Evolutionary conservation across 352 stramenopile species (phyloP).

Genomic region (Phytophthora sansomeana): DNA sequence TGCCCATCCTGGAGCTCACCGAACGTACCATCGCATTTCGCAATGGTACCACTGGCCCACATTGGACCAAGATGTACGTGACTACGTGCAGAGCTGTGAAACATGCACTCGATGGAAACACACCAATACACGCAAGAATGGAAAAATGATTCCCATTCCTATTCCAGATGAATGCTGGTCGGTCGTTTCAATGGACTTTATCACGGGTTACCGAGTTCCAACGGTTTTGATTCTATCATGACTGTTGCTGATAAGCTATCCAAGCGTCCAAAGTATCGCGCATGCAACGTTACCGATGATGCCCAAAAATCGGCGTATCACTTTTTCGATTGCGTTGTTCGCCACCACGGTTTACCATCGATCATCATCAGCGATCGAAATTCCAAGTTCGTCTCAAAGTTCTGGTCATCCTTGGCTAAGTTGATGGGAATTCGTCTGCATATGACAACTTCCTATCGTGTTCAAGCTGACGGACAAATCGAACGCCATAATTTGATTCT

Average conservation of each 20-base stretch:
- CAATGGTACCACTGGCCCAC: slow-evolving; percentile 21
- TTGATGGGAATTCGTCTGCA: too few species aligned
- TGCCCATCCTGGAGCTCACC: slow-evolving; percentile 14
- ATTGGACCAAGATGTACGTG: slow-evolving; percentile 10
- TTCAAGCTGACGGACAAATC: too few species aligned
- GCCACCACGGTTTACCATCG: too few species aligned
- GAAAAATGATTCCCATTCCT: slow-evolving; percentile 35
- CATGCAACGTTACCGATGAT: too few species aligned
- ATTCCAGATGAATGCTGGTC: slow-evolving; percentile 29
- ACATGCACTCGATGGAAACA: slow-evolving; percentile 35
- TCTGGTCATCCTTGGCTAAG: too few species aligned
- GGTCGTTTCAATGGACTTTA: slow-evolving; percentile 39
- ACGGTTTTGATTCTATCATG: slow-evolving; percentile 33
- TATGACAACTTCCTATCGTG: too few species aligned
- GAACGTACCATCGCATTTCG: slow-evolving; percentile 10
- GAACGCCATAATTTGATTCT: too few species aligned
- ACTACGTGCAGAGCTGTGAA: slow-evolving; percentile 38
- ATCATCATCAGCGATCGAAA: too few species aligned
- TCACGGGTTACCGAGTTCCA: slow-evolving; percentile 34
- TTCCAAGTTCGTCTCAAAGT: too few species aligned
- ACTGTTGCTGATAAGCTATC: slow-evolving; percentile 38
- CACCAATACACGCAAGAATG: slow-evolving; percentile 30
- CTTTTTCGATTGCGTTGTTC: too few species aligned
- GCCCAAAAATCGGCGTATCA: too few species aligned
- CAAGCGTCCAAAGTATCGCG: slow-evolving; percentile 32